These are phyloP conservation scores for Nicotiana obtusifolia DNA, from an alignment of 257 asterid species.

Conservation along the genomic window DNA sequence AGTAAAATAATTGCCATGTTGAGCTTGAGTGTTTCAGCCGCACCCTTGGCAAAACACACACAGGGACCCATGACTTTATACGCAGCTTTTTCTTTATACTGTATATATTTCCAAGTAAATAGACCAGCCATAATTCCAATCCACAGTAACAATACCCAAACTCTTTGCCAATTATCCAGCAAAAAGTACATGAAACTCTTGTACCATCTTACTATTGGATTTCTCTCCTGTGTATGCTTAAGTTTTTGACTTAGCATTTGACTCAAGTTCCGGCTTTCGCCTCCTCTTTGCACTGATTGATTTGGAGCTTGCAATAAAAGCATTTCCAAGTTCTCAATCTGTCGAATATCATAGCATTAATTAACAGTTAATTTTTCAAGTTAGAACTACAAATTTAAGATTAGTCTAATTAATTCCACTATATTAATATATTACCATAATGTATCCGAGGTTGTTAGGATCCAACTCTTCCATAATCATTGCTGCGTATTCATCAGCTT, in stretches of 20 bases:
- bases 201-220: slow-evolving; percentile 41
- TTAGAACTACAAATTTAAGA: not conserved
- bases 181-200: slow-evolving; percentile 53
- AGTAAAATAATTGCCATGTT: slow-evolving; percentile 86
- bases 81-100: slow-evolving; percentile 48
- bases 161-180: slow-evolving; percentile 84
- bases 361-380: not conserved
- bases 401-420: not conserved
- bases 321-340: slow-evolving; percentile 85
- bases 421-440: slow-evolving; percentile 52
- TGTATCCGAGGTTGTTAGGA: slow-evolving; percentile 56
- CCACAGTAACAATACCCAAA: slow-evolving; percentile 87
- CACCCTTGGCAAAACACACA: slow-evolving; percentile 90
- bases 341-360: slow-evolving; percentile 6
- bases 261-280: slow-evolving; percentile 73
- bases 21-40: slow-evolving; percentile 90
- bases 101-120: slow-evolving; percentile 64
- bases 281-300: slow-evolving; percentile 42
- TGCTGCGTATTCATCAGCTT: slow-evolving; percentile 86
- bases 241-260: slow-evolving; percentile 87
- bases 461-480: slow-evolving; percentile 90
- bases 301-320: slow-evolving; percentile 76
- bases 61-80: slow-evolving; percentile 74
- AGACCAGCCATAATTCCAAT: slow-evolving; percentile 79
- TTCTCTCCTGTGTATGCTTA: slow-evolving; percentile 45